Evolutionary conservation across 495 filamentous ascomycete species (phyloP).

Genomic region (Penicillium psychrofluorescens): DNA sequence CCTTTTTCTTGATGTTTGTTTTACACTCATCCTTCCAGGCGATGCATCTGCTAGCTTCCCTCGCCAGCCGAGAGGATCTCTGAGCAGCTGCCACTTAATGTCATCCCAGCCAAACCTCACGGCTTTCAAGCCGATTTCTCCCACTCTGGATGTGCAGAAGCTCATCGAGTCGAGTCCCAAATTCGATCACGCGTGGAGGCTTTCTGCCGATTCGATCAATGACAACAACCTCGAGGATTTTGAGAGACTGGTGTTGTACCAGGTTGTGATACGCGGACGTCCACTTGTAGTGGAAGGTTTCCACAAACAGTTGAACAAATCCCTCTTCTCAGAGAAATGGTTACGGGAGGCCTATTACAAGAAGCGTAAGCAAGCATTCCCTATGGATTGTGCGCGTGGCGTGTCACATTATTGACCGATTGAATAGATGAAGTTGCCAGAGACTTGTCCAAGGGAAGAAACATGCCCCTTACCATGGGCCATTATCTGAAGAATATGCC

Average conservation of each 20-base stretch:
- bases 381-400: not conserved
- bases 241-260: constrained; percentile 67
- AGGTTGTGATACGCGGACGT: constrained; percentile 75
- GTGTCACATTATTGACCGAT: constrained; percentile 4
- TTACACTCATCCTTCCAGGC: not conserved
- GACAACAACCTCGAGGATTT: constrained; percentile 65
- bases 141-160: constrained; percentile 65
- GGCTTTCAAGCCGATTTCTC: constrained; percentile 75
- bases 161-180: constrained; percentile 73
- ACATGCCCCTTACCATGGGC: constrained; percentile 71
- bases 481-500: constrained; percentile 85
- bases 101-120: constrained; percentile 59
- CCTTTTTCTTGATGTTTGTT: not conserved
- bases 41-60: no score
- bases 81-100: constrained; percentile 37
- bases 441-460: constrained; percentile 59
- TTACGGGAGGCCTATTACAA: constrained; percentile 62
- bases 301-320: constrained; percentile 54
- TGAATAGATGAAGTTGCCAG: constrained; percentile 57
- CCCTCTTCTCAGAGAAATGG: constrained; percentile 76
- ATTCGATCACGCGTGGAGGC: constrained; percentile 72
- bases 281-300: constrained; percentile 86
- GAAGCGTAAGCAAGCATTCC: constrained; percentile 48
- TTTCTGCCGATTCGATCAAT: constrained; percentile 67
- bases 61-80: not conserved